Conservation (phyloP, 352 stramenopile species). For the Thalassiosira livingstoniorum region DNA sequence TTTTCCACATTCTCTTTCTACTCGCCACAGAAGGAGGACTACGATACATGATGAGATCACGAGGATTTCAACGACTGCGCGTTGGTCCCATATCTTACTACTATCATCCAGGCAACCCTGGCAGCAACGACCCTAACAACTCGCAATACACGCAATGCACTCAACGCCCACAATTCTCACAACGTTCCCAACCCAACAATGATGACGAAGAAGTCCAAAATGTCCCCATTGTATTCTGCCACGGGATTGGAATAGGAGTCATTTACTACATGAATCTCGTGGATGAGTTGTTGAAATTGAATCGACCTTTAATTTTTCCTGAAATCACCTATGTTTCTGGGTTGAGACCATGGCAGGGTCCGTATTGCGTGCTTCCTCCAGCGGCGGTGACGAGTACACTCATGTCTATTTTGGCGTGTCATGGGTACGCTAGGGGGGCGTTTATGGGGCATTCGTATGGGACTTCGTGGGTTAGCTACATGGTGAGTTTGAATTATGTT, state of each 20-base stretch:
- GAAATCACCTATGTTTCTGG: slow-evolving; percentile 82
- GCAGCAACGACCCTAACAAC: not conserved
- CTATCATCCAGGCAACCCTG: slow-evolving; percentile 67
- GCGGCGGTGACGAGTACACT: slow-evolving; percentile 74
- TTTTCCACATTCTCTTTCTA: slow-evolving; percentile 78
- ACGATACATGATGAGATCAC: slow-evolving; percentile 67
- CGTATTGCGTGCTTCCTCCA: slow-evolving; percentile 73
- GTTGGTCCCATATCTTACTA: slow-evolving; percentile 82
- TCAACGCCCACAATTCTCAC: no score
- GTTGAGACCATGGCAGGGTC: slow-evolving; percentile 80
- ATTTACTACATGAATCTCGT: slow-evolving; percentile 81
- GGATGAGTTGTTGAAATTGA: slow-evolving; percentile 71
- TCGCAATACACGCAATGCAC: no score
- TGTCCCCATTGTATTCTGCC: slow-evolving; percentile 82
- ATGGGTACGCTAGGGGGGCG: slow-evolving; percentile 69
- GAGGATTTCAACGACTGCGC: slow-evolving; percentile 74
- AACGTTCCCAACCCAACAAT: no score
- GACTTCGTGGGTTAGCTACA: slow-evolving; percentile 78
- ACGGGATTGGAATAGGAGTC: slow-evolving; percentile 84
- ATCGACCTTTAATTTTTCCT: slow-evolving; percentile 75
- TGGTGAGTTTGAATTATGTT: slow-evolving; percentile 33
- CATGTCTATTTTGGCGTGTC: slow-evolving; percentile 79
- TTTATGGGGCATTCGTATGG: slow-evolving; percentile 85
- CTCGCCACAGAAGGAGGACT: slow-evolving; percentile 71
- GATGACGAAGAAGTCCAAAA: slow-evolving; percentile 51